Evolutionary conservation across 164 flowering plant genomes (phyloP).

Genomic region (Magnolia kwangsiensis): DNA sequence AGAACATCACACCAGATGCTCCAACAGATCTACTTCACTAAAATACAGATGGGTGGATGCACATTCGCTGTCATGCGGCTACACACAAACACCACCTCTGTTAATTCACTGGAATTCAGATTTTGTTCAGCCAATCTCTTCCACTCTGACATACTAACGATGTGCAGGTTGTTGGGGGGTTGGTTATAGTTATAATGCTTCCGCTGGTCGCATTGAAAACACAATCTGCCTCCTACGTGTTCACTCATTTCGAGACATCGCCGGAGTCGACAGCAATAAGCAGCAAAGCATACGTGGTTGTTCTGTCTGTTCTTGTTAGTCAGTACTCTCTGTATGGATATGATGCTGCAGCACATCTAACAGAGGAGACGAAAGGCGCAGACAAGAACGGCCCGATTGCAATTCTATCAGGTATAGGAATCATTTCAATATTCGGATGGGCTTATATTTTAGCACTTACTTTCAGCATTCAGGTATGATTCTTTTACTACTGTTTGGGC

Average conservation of each 20-base stretch:
- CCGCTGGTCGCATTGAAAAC: constrained; percentile 52
- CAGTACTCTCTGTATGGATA: constrained; percentile 70
- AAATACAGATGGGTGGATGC: background rate
- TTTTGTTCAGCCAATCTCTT: background rate
- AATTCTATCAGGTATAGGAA: constrained; percentile 62
- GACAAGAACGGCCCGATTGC: constrained; percentile 73
- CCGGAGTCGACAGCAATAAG: constrained; percentile 51
- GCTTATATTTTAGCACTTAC: constrained; percentile 70
- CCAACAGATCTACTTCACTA: background rate
- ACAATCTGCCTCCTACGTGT: constrained; percentile 63
- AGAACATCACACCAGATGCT: background rate
- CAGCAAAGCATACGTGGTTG: constrained; percentile 52
- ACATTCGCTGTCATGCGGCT: background rate
- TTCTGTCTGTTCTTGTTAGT: constrained; percentile 60
- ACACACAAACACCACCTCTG: background rate
- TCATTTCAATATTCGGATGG: constrained; percentile 64
- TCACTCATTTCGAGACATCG: constrained; percentile 43
- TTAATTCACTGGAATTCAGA: background rate
- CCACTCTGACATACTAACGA: background rate
- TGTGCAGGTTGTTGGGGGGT: constrained; percentile 52
- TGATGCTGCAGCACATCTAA: constrained; percentile 76
- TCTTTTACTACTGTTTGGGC: background rate
- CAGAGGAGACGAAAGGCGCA: constrained; percentile 75
- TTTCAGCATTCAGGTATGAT: constrained; percentile 66
- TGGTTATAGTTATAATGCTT: constrained; percentile 55